Conservation (phyloP, 164 flowering plant species). For the Chimonanthus salicifolius region DNA sequence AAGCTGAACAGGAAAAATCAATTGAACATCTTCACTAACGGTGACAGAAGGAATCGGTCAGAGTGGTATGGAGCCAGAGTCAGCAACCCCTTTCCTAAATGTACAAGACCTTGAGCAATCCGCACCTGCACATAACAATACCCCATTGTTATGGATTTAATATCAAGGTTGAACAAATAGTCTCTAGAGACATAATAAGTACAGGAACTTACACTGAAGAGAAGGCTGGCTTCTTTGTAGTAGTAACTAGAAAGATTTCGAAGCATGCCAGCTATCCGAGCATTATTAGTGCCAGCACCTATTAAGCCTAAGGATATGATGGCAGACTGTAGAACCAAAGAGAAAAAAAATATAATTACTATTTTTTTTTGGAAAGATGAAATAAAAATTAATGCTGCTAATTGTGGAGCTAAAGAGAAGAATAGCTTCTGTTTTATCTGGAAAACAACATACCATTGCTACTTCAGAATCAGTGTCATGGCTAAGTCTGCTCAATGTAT, state of each 20-base stretch:
- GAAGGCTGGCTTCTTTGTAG: slow-evolving; percentile 89
- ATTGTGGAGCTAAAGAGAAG: background rate
- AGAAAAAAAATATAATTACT: no score
- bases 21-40: slow-evolving; percentile 41
- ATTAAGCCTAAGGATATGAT: slow-evolving; percentile 88
- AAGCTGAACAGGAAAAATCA: background rate
- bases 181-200: background rate
- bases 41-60: slow-evolving; percentile 77
- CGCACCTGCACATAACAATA: slow-evolving; percentile 57
- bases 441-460: slow-evolving; percentile 60
- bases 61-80: slow-evolving; percentile 92
- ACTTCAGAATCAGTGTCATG: slow-evolving; percentile 97
- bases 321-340: slow-evolving; percentile 63
- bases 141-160: slow-evolving; percentile 1
- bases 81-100: slow-evolving; percentile 89
- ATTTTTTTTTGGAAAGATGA: background rate
- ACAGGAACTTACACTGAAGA: slow-evolving; percentile 61
- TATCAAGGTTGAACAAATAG: background rate
- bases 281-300: slow-evolving; percentile 99
- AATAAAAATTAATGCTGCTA: background rate
- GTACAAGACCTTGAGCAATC: slow-evolving; percentile 96
- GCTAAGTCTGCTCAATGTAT: slow-evolving; percentile 90
- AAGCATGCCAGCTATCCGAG: slow-evolving; percentile 95
- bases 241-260: slow-evolving; percentile 94
- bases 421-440: background rate